phyloP scores from a whole-genome alignment of 2,329 filamentous ascomycete genomes.

The Aspergillus calidoustus region DNA sequence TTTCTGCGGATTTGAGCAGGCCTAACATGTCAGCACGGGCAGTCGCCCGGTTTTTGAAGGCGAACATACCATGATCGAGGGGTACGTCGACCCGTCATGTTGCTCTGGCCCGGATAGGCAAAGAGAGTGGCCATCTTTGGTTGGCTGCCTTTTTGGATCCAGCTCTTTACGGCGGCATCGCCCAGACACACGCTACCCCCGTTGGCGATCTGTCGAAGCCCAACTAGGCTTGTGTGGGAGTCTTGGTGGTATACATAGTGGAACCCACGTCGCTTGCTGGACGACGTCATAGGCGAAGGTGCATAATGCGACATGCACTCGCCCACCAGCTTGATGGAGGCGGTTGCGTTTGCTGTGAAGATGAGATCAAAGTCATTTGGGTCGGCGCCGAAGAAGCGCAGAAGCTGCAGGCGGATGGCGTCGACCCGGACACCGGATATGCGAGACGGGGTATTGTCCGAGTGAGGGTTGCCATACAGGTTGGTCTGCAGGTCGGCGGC shows the following conservation, averaged over 20 bases:
- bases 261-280: conserved; percentile 9
- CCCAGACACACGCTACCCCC: conserved; percentile 20
- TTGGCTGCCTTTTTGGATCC: not conserved
- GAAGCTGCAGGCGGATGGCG: conserved; percentile 13
- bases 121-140: conserved; percentile 16
- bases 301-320: conserved; percentile 13
- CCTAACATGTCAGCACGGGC: not conserved
- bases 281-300: not conserved
- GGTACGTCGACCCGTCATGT: conserved; percentile 21
- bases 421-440: conserved; percentile 18
- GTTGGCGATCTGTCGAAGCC: conserved; percentile 17
- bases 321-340: conserved; percentile 20
- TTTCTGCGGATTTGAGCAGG: conserved; percentile 6
- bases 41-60: fast-evolving
- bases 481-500: conserved; percentile 16
- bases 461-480: conserved; percentile 23
- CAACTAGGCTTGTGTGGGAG: conserved; percentile 23
- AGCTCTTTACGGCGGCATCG: conserved; percentile 14
- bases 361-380: conserved; percentile 23
- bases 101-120: conserved; percentile 23
- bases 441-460: conserved; percentile 20
- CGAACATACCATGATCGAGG: conserved; percentile 17
- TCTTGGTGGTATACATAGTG: conserved; percentile 22
- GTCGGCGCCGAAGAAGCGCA: conserved; percentile 20
- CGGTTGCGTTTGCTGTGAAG: conserved; percentile 22